Conservation (phyloP, 2,329 filamentous ascomycete species). For the Alternaria gansuensis region DNA sequence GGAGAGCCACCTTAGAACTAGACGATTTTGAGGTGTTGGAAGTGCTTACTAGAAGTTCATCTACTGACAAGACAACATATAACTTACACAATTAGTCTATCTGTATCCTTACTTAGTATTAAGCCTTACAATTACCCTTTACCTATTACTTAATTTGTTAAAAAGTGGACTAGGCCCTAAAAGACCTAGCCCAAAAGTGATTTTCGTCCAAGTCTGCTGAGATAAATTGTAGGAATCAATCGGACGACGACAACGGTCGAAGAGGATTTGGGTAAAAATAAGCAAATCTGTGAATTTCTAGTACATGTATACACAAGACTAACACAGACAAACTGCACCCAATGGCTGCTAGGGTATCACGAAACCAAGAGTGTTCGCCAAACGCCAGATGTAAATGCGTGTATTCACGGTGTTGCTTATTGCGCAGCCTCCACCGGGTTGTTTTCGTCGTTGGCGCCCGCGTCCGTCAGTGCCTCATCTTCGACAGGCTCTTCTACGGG, state of each 20-base stretch:
- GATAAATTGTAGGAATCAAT: constrained; percentile 12
- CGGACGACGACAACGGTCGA: constrained; percentile 6
- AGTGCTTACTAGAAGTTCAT: too few species aligned
- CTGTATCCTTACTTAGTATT: too few species aligned
- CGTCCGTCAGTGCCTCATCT: constrained; percentile 20
- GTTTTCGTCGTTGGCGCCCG: constrained; percentile 12
- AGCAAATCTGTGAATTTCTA: not conserved
- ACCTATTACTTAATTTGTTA: too few species aligned
- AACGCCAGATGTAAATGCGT: constrained; percentile 29
- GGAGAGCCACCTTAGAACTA: too few species aligned
- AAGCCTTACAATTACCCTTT: too few species aligned
- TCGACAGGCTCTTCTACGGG: constrained; percentile 29
- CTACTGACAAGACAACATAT: too few species aligned
- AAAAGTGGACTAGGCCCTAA: too few species aligned
- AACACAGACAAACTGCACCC: constrained; percentile 6
- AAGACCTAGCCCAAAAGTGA: too few species aligned
- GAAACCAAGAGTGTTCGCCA: constrained; percentile 30
- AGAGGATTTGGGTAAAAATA: not conserved
- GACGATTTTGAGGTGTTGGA: too few species aligned
- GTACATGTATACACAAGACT: not conserved
- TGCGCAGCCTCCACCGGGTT: constrained; percentile 26
- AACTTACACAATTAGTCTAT: too few species aligned
- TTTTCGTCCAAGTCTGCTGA: too few species aligned
- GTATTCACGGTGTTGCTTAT: constrained; percentile 13
- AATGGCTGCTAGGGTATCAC: constrained; percentile 40